Conservation (phyloP, 2,329 filamentous ascomycete genomes). For the Pezicula radicicola region DNA sequence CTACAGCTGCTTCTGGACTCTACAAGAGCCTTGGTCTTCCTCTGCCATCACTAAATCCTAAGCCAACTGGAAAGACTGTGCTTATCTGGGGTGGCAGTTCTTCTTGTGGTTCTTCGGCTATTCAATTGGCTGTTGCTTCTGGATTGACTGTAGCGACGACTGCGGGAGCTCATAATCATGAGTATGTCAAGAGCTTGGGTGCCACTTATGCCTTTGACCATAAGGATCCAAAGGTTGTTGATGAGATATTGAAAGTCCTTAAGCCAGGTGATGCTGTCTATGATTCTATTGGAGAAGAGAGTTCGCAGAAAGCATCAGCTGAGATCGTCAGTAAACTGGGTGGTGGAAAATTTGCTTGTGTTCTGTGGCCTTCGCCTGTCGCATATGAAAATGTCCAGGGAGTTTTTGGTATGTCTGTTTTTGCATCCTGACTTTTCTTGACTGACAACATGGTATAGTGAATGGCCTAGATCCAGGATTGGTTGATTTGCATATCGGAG, state of each 20-base stretch:
- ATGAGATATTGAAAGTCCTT: slow-evolving; percentile 13
- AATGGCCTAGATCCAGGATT: slow-evolving; percentile 23
- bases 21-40: slow-evolving; percentile 17
- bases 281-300: slow-evolving; percentile 21
- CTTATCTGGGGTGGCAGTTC: slow-evolving; percentile 23
- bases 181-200: slow-evolving; percentile 37
- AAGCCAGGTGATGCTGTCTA: slow-evolving; percentile 16
- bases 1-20: slow-evolving; percentile 30
- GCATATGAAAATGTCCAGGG: slow-evolving; percentile 21
- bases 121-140: slow-evolving; percentile 22
- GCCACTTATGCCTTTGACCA: slow-evolving; percentile 46
- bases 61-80: slow-evolving; percentile 13
- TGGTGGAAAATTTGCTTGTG: slow-evolving; percentile 18
- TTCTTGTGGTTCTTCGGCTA: slow-evolving; percentile 12
- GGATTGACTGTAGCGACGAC: slow-evolving; percentile 41
- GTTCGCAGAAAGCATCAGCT: slow-evolving; percentile 20
- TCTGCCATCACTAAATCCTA: slow-evolving; percentile 10
- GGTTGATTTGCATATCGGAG: slow-evolving; percentile 23
- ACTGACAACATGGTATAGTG: slow-evolving; percentile 14
- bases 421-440: too few species aligned
- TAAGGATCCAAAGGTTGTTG: slow-evolving; percentile 14
- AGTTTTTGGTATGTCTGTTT: slow-evolving; percentile 18
- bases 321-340: slow-evolving; percentile 24
- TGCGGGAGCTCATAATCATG: slow-evolving; percentile 39
- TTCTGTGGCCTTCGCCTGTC: slow-evolving; percentile 10